Evolutionary conservation across 2,329 filamentous ascomycete species (phyloP).

Genomic region (Pseudocercospora eumusae): DNA sequence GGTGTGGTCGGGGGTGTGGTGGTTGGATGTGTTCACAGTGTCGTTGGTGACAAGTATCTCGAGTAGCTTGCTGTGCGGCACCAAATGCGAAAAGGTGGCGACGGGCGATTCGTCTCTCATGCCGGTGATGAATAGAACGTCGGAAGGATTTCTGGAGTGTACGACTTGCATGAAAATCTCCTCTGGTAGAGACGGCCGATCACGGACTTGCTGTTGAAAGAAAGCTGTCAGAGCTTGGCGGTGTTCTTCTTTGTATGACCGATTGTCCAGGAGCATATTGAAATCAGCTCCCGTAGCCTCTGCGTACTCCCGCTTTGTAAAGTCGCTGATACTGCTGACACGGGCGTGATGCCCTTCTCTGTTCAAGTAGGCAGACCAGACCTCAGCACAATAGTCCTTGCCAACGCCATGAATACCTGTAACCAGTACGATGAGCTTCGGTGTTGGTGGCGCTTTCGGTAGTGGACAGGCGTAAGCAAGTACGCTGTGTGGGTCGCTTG

Average conservation of each 20-base stretch:
- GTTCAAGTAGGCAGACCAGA: slow-evolving; percentile 50
- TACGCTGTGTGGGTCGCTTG: slow-evolving; percentile 48
- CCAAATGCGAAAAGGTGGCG: slow-evolving; percentile 55
- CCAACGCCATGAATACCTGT: slow-evolving; percentile 58
- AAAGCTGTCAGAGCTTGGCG: slow-evolving; percentile 55
- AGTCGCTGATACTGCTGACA: slow-evolving; percentile 59
- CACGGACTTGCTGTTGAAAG: slow-evolving; percentile 50
- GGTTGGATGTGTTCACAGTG: slow-evolving; percentile 33
- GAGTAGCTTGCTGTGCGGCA: slow-evolving; percentile 55
- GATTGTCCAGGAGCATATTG: slow-evolving; percentile 53
- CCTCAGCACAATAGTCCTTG: slow-evolving; percentile 61
- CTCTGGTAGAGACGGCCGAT: slow-evolving; percentile 51
- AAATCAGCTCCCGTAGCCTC: slow-evolving; percentile 51
- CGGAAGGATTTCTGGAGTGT: slow-evolving; percentile 43
- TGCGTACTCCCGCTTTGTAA: slow-evolving; percentile 60
- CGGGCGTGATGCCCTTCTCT: slow-evolving; percentile 42
- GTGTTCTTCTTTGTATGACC: slow-evolving; percentile 64
- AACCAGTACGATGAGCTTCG: slow-evolving; percentile 59
- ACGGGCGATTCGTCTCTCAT: slow-evolving; percentile 64
- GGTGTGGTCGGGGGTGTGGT: slow-evolving; percentile 1
- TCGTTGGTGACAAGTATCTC: slow-evolving; percentile 55
- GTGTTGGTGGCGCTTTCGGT: slow-evolving; percentile 40
- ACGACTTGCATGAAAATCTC: slow-evolving; percentile 57
- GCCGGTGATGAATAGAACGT: slow-evolving; percentile 63
- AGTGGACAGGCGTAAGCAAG: slow-evolving; percentile 54